Evolutionary conservation across 352 stramenopile species (phyloP).

Genomic region (Globisporangium okanoganense): DNA sequence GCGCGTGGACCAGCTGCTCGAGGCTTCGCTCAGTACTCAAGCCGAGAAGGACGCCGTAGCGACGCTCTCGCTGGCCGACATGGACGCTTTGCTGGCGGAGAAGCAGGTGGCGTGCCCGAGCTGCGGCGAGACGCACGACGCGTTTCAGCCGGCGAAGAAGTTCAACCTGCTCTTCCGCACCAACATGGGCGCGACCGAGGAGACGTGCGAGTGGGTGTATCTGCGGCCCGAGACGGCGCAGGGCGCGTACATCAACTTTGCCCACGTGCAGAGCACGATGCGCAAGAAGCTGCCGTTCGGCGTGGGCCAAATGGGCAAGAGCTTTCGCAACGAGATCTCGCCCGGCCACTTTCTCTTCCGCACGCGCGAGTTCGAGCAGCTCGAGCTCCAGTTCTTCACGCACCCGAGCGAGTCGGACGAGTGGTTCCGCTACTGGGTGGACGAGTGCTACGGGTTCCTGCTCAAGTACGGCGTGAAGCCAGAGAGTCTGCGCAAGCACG

Average conservation of each 20-base stretch:
- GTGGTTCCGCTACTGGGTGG: slow-evolving; percentile 91
- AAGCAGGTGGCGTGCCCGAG: slow-evolving; percentile 54
- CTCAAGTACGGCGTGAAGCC: slow-evolving; percentile 85
- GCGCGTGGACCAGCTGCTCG: slow-evolving; percentile 71
- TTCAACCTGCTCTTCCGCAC: slow-evolving; percentile 99
- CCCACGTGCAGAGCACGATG: slow-evolving; percentile 91
- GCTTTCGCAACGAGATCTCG: slow-evolving; percentile 98
- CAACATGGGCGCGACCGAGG: slow-evolving; percentile 90
- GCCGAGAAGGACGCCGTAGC: slow-evolving; percentile 47
- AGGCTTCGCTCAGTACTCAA: slow-evolving; percentile 38
- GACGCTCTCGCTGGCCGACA: slow-evolving; percentile 45
- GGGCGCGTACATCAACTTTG: slow-evolving; percentile 98
- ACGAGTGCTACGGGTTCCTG: slow-evolving; percentile 89
- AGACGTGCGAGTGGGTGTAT: slow-evolving; percentile 90
- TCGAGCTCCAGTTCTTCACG: slow-evolving; percentile 91
- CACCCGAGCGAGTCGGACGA: slow-evolving; percentile 67
- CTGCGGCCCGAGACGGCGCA: slow-evolving; percentile 97
- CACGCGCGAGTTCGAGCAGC: slow-evolving; percentile 97
- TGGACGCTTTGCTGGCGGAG: slow-evolving; percentile 49
- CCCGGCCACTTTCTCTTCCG: slow-evolving; percentile 97
- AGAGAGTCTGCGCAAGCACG: slow-evolving; percentile 90
- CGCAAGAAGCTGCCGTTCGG: slow-evolving; percentile 94
- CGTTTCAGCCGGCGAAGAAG: slow-evolving; percentile 83
- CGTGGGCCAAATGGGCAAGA: slow-evolving; percentile 97
- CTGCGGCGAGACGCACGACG: slow-evolving; percentile 38